Conservation (phyloP, 306 rosid species). For the Citrullus mucosospermus region DNA sequence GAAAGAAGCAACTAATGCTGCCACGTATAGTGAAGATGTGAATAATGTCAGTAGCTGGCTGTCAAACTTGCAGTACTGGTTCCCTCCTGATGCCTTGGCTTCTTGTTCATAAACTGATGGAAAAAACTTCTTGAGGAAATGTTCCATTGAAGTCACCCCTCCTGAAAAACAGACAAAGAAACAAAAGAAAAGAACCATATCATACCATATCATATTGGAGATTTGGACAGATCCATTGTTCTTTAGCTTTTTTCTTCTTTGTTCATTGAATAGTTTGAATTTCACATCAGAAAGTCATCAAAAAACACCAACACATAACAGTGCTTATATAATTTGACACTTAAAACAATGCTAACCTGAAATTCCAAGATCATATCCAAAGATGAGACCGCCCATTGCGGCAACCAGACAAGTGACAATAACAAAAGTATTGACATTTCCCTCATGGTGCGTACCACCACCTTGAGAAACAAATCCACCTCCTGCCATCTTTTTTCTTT, state of each 20-base stretch:
- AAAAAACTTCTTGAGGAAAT: slow-evolving; percentile 15
- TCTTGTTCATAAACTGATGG: slow-evolving; percentile 7
- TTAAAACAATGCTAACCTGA: slow-evolving; percentile 10
- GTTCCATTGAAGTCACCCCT: slow-evolving; percentile 31
- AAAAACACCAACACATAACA: neutral
- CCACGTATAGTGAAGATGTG: slow-evolving; percentile 34
- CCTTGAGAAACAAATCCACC: slow-evolving; percentile 12
- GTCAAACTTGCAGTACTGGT: slow-evolving; percentile 22
- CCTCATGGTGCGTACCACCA: slow-evolving; percentile 15
- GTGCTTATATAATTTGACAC: too few relatives aligned
- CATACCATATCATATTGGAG: too few relatives aligned
- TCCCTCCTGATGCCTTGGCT: neutral
- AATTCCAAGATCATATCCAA: slow-evolving; percentile 35
- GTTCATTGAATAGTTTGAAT: too few relatives aligned
- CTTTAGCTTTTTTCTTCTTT: too few relatives aligned
- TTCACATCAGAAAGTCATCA: too few relatives aligned
- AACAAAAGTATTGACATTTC: slow-evolving; percentile 15
- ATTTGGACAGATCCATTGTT: too few relatives aligned
- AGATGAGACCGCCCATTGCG: slow-evolving; percentile 42
- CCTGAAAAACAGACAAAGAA: slow-evolving; percentile 11
- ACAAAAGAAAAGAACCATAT: neutral
- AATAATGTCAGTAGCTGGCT: slow-evolving; percentile 14
- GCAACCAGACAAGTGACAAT: slow-evolving; percentile 26
- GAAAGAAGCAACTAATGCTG: slow-evolving; percentile 29
- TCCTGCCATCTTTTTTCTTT: slow-evolving; percentile 15